These are phyloP conservation scores for Stephanocyclus meneghinianus DNA, from an alignment of 352 stramenopile genomes.

Conservation along the genomic window DNA sequence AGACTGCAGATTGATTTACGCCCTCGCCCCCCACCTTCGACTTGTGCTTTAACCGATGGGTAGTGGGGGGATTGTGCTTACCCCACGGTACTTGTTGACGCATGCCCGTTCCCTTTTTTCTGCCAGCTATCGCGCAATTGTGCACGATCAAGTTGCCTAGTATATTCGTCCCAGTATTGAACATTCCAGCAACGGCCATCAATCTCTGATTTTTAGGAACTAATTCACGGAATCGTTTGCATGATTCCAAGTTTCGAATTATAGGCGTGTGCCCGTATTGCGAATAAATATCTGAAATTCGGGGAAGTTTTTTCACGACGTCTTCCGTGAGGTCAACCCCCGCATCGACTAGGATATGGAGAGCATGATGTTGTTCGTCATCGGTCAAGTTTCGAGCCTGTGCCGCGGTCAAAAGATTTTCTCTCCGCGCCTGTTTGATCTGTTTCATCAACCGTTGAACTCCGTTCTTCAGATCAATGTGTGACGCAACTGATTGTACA, in stretches of 20 bases:
- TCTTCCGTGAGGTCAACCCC: slow-evolving; percentile 8
- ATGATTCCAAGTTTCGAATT: slow-evolving; percentile 43
- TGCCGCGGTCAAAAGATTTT: not conserved
- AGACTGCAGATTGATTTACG: slow-evolving; percentile 33
- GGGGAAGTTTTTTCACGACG: slow-evolving; percentile 1
- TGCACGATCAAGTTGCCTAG: slow-evolving; percentile 46
- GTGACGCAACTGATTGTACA: not conserved
- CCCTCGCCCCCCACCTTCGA: slow-evolving; percentile 13
- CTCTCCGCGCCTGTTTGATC: not conserved
- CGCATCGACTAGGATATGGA: not conserved
- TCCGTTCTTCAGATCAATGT: not conserved
- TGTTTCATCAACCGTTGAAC: not conserved
- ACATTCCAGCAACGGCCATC: slow-evolving; percentile 53
- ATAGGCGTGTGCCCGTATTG: slow-evolving; percentile 9
- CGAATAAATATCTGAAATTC: slow-evolving; percentile 4
- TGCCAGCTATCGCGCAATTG: slow-evolving; percentile 38
- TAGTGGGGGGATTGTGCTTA: slow-evolving; percentile 60
- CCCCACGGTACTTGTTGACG: slow-evolving; percentile 68
- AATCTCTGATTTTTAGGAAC: slow-evolving; percentile 31
- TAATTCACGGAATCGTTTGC: slow-evolving; percentile 39
- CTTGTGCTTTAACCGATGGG: slow-evolving; percentile 15
- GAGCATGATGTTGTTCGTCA: slow-evolving; percentile 3
- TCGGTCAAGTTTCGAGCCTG: not conserved
- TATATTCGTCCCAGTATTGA: slow-evolving; percentile 75
- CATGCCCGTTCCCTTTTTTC: slow-evolving; percentile 22